Base-by-base conservation (phyloP, 73 alveolate species). In the Paramecium sexaurelia region DNA sequence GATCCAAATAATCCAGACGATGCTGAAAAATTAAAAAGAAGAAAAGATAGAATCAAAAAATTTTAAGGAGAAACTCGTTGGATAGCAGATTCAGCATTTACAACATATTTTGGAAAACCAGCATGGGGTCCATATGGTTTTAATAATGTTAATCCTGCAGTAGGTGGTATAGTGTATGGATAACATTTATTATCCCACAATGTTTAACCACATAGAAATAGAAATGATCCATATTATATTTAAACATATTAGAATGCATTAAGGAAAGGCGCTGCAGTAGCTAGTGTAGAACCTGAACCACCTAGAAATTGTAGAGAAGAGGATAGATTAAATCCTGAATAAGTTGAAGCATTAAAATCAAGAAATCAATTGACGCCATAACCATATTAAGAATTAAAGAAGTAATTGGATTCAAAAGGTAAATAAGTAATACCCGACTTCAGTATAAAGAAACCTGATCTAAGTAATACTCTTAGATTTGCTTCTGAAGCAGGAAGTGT, bases 61-160 rank as follows among this genome's bases (percentile, higher is more conserved):
- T 94, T 97, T 68, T 88, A 97, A 85, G 93, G 95, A 35, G 94
- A 99, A 13, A 95, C 99, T 9, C 91, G 99, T 85, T 98, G 99
- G 99, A 88, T 98, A 43, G 99, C 99, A 51, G 97, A 98, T 84
- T 85, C 98, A 56, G 98, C 99, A 9, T 96, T 96, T 91, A 96
- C 98, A 40, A 97, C 99, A 45, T 97, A 96, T 93, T 98, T 97
- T 85, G 99, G 99, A 17, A 98, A 98, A 92, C 99, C 99, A 85
- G 99, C 99, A 9, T 98, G 97, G 94, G 99, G 95, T 91, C 93
- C 95, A 69, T 98, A 97, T 87, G 99, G 99, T 6, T 93, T 95
- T 82, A 99, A 98, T 8, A 98, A 98, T 92, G 93, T 97, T 2
- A 96, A 96, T 22, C 99, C 99, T 5, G 92, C 98, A 40, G 96